Base-by-base conservation (phyloP, 2,329 filamentous ascomycete species). In the Calonectria leucothoes region DNA sequence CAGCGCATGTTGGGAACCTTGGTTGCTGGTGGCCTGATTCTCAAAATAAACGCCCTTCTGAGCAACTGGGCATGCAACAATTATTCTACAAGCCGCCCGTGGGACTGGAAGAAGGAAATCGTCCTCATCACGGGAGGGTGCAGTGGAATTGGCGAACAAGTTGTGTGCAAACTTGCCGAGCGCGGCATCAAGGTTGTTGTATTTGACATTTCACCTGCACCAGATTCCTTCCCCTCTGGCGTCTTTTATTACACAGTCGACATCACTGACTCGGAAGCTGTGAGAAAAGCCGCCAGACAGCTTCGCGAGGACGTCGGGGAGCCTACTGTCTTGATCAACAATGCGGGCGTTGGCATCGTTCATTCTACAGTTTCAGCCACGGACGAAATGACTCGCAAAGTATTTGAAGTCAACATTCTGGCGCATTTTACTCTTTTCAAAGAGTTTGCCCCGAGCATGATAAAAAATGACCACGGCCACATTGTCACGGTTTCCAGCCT, bases 401-500 rank as follows among this genome's bases (percentile, higher is more conserved):
- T 69, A 8, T 74, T 94, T 80, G 89, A 90, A 69, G 90, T 94
- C 74, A 94, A 94, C 83, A 86, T 89, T 0, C 82, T 94, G 5
- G 85, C 91, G 0, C 92, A 93, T 83, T 93, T 90, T 84, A 90
- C 87, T 83, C 86, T 91, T 2, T 83, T 87, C 0, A 88, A 90
- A 76, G 88, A 92, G 74, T 94, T 94, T 83, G 83, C 94, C 0
- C 93, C 93, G 0, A 79, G 82, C 71, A 92, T 94, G 88, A 82
- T 92, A 31, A 78, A 82, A 17, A 78, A 79, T 5, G 90, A 93
- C 82, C 92, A 94, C 83, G 93, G 93, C 55, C 93, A 93, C 87
- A 83, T 94, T 27, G 90, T 94, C 35, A 94, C 90, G 0, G 88
- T 94, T n/a, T 91, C 93, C 15, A 91, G 88, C 10, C 85, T 91